Base-by-base conservation (phyloP, 352 stramenopile species). In the Phytophthora macrochlamydospora region DNA sequence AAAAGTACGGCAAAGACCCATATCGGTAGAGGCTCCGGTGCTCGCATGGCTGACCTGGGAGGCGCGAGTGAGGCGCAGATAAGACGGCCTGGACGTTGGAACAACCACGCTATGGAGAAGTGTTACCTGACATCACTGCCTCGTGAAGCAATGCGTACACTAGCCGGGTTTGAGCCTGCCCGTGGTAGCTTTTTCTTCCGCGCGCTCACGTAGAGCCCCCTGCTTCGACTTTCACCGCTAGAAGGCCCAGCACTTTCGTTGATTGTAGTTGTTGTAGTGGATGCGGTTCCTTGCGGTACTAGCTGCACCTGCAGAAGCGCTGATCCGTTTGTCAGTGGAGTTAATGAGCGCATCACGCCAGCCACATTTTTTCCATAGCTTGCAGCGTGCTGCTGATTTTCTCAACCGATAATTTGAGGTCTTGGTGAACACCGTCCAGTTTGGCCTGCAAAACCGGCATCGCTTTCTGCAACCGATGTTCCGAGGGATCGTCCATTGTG, bases 11-110 rank as follows among this genome's bases (percentile, higher is more conserved):
- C 49, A 24, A 54, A 52, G 43, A 54, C 49, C 5, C 49, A 54
- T 9, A 32, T 54, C 29, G 49, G 49, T 4, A 9, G 49, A 12
- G 49, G 49, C 2, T 54, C 49, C 2, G 49, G 13, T 12, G 6
- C 49, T 13, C 49, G 49, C 2, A 54, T 54, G 49, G 49, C 49
- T 4, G 49, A 54, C n/a, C 14, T 54, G 43, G 49, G 30, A 29
- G 54, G 54, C 30, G 54, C 42, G 9, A 63, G 61, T n/a, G 61
- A 69, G 24, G 35, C 53, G 2, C 31, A 69, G 4, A 69, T 64
- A 7, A 5, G 62, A n/a, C 30, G 62, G 4, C 18, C 61, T 1
- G 51, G 51, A 7, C 24, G 59, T 2, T 67, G 59, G 51, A 67
- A 67, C n/a, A 48, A 0, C 13, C 44, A 55, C 51, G 18, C 51